Conservation (phyloP, 106 monocot species). For the Platanthera guangdongensis region DNA sequence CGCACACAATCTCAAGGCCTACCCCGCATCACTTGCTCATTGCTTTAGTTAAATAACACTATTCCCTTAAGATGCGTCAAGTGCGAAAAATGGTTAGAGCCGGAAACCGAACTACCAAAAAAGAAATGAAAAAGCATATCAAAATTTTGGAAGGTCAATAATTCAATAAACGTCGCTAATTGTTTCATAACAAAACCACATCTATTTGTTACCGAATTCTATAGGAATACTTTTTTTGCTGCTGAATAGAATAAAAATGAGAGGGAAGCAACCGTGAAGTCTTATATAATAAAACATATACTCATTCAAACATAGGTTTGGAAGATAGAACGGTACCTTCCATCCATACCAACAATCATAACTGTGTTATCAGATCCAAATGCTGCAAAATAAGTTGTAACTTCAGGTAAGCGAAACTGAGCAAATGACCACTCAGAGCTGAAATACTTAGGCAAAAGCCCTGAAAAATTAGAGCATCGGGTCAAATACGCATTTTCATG, state of each 20-base stretch:
- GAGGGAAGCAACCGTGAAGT: background rate
- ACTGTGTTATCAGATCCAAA: slow-evolving; percentile 80
- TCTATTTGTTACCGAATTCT: background rate
- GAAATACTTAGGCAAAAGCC: slow-evolving; percentile 86
- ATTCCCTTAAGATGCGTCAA: no score
- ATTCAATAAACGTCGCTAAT: background rate
- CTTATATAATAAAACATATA: background rate
- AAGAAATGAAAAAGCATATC: background rate
- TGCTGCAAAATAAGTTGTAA: slow-evolving; percentile 60
- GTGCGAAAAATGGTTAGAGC: no score
- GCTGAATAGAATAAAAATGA: background rate
- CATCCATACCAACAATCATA: slow-evolving; percentile 75
- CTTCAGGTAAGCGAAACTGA: slow-evolving; percentile 82
- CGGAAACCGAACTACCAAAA: background rate
- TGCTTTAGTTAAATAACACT: no score
- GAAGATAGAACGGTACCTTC: slow-evolving; percentile 44
- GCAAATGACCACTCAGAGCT: slow-evolving; percentile 99
- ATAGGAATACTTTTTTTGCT: background rate
- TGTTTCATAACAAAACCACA: background rate
- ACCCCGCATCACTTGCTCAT: no score
- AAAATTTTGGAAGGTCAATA: background rate
- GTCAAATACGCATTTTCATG: background rate
- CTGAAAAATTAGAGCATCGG: slow-evolving; percentile 23
- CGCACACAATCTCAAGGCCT: no score
- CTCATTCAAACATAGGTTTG: no score